Base-by-base conservation (phyloP, 345 rosid species). In the Pistacia atlantica region DNA sequence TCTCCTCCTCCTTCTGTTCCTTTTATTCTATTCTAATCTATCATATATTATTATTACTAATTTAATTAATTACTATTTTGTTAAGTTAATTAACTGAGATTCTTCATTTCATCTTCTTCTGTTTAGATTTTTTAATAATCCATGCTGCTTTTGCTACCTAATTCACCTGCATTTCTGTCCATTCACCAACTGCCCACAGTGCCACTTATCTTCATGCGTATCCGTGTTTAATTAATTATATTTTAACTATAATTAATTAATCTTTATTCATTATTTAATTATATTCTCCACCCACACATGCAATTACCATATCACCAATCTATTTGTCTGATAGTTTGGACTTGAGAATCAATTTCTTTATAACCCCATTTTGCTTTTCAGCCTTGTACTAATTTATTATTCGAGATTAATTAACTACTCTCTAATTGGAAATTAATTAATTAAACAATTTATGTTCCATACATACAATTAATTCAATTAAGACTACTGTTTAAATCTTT, bases 51-150 rank as follows among this genome's bases (percentile, higher is more conserved):
- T 38, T 65, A 37, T 61, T 49, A n/a, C 57, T 72, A 54, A 25
- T 54, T 54, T 5, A 54, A 3, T 54, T 22, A 49, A 69, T 20
- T 28, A 51, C 35, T 6, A 8, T 28, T 28, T 48, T 13, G 25
- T 25, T 48, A 64, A 73, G 33, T 28, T 48, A 64, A 70, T 33
- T 62, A 74, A 82, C 80, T 79, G 79, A 83, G 87, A 84, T 88
- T 83, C 83, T 83, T 81, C 58, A 2, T 46, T 78, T 64, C 56
- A 66, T 65, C 80, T 66, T 80, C 77, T 76, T 81, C 75, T 79
- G 72, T 76, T 86, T 78, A 79, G 80, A 81, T 80, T 62, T 72
- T 78, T 65, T 80, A 76, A 78, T 82, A 78, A 83, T 80, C 83
- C 82, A 48, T 80, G 55, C 81, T 75, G 75, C 73, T 81, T 81